phyloP scores from a whole-genome alignment of 768 basidiomycete genomes.

The Boletus insuetus region DNA sequence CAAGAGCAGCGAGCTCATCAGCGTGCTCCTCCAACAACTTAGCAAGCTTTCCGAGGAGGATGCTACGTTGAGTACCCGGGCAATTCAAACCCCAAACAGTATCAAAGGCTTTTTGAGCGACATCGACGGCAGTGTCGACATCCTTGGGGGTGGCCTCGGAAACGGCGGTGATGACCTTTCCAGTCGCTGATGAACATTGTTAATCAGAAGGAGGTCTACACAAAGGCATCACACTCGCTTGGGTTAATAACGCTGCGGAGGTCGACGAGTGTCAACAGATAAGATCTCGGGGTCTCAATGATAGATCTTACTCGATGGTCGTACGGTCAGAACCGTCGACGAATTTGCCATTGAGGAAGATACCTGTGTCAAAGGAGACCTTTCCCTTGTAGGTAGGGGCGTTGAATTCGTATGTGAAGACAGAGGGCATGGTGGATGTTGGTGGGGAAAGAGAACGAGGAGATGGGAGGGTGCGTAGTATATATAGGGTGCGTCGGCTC shows the following conservation, averaged over 20 bases:
- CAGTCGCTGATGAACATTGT: constrained; percentile 46
- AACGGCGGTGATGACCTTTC: constrained; percentile 56
- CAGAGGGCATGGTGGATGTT: constrained; percentile 36
- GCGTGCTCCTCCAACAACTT: constrained; percentile 57
- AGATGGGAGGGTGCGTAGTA: background rate
- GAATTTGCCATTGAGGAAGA: constrained; percentile 73
- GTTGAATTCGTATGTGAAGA: constrained; percentile 51
- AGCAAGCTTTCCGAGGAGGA: constrained; percentile 61
- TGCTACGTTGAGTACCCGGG: constrained; percentile 50
- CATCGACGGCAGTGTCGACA: constrained; percentile 72
- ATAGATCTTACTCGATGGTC: constrained; percentile 65
- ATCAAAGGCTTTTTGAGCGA: constrained; percentile 59
- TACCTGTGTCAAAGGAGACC: constrained; percentile 55
- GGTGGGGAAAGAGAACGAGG: background rate
- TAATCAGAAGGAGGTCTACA: background rate
- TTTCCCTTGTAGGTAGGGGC: constrained; percentile 57
- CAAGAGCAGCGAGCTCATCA: constrained; percentile 70
- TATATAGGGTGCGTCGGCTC: constrained; percentile 13
- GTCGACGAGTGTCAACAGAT: background rate
- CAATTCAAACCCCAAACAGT: constrained; percentile 66
- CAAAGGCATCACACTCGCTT: constrained; percentile 26
- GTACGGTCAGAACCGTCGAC: constrained; percentile 51
- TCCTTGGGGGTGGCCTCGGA: constrained; percentile 61
- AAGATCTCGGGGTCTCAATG: background rate
- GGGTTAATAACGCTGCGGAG: constrained; percentile 56